Evolutionary conservation across 2,329 filamentous ascomycete species (phyloP), one percentile per base, ranked within the genome.

Genomic region (Xylariaceae sp.): DNA sequence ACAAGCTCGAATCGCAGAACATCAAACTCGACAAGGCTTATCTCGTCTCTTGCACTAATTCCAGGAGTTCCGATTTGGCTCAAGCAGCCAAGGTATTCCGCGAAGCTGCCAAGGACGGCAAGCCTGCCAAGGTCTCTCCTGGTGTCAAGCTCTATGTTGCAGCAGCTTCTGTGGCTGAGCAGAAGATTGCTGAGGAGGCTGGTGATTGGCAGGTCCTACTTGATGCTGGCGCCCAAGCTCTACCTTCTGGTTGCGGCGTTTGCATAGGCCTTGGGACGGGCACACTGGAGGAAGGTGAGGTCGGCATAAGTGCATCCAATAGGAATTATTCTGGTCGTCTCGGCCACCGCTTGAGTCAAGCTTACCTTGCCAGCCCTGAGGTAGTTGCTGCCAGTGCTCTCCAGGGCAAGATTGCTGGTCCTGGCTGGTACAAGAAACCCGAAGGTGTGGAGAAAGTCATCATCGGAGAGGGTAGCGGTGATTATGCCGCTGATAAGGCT

Each of bases 251-350:
- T 0, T 97, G 93, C 62, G 91, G 86, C 0, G 88, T 89, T 0
- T 97, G 93, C 68, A 97, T 98, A 59, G 93, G 93, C 7, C 81
- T 96, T 0, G 91, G 74, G 0, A 84, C 81, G 0, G 93, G 93
- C 40, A 79, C 96, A 0, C 81, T 96, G 0, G 88, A 97, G 71
- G 81, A 84, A 1, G 91, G 90, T n/a, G 92, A 97, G 75, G 86
- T 92, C 9, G 92, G 92, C 20, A 93, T 97, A 64, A 87, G 82
- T 58, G 90, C 91, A 0, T 87, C 81, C 49, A 97, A 97, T 77
- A 81, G 93, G 10, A 96, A 96, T 73, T 97, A 93, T 79, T 92
- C 93, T 74, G 93, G 92, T 0, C 85, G 93, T 2, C 96, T 97
- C 90, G 93, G 93, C 10, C n/a, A n/a, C n/a, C n/a, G n/a, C n/a